Percentiles rank a stretch among this genome's conserved stretches.
These are phyloP conservation scores for Penicillium argentinense DNA, from an alignment of 495 filamentous ascomycete species.

Conservation along the genomic window DNA sequence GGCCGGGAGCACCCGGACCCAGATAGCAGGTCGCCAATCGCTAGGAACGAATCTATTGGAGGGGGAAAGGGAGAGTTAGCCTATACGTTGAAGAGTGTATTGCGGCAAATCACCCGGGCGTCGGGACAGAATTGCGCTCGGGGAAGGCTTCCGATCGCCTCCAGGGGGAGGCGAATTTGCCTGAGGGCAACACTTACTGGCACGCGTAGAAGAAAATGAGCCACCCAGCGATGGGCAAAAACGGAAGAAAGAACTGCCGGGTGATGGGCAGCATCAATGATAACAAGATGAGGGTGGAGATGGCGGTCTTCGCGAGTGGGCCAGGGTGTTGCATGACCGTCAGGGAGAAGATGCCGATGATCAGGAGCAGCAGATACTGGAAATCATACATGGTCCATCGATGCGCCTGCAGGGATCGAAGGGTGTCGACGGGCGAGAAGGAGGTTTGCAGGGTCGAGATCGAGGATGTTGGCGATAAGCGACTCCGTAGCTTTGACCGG, in stretches of 20 bases:
- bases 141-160: conserved; percentile 7
- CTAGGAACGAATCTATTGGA: conserved; percentile 72
- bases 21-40: conserved; percentile 85
- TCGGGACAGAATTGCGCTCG: neutral
- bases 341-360: conserved; percentile 76
- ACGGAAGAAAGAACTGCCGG: conserved; percentile 87
- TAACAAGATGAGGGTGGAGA: conserved; percentile 62
- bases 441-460: conserved; percentile 80
- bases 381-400: conserved; percentile 84
- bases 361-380: conserved; percentile 75
- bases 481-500: conserved; percentile 70
- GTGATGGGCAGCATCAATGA: conserved; percentile 84
- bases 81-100: neutral
- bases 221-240: conserved; percentile 79
- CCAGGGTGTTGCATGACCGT: conserved; percentile 75
- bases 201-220: conserved; percentile 85
- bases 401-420: conserved; percentile 69
- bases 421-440: conserved; percentile 69
- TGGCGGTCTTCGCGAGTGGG: conserved; percentile 66
- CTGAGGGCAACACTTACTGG: too few relatives aligned
- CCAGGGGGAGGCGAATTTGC: conserved; percentile 5
- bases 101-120: neutral
- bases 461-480: conserved; percentile 67
- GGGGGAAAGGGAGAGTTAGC: conserved; percentile 20
- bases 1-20: conserved; percentile 91